phyloP scores from a whole-genome alignment of 306 rosid genomes.

The Castanea crenata region DNA sequence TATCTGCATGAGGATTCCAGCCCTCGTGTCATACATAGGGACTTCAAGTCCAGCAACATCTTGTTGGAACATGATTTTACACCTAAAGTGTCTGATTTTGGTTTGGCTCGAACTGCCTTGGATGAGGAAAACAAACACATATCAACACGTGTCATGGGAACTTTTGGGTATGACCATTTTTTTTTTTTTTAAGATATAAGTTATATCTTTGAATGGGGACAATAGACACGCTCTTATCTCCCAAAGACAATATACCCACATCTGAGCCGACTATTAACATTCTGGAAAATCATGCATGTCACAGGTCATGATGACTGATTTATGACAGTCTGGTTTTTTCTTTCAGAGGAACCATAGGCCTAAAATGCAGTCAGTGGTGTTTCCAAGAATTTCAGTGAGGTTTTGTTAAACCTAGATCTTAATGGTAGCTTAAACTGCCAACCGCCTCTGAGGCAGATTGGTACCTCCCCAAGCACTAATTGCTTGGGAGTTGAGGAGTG shows the following conservation, averaged over 20 bases:
- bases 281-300: conserved; percentile 1
- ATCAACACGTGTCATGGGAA: conserved; percentile 98
- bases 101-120: conserved; percentile 87
- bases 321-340: not conserved
- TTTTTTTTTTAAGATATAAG: not conserved
- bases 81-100: conserved; percentile 96
- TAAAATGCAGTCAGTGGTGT: not conserved
- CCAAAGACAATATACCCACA: not conserved
- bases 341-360: conserved; percentile 1
- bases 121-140: conserved; percentile 82
- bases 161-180: conserved; percentile 72
- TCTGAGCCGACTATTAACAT: not conserved
- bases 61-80: conserved; percentile 89
- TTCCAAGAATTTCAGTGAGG: not conserved
- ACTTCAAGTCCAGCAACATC: conserved; percentile 93
- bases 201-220: not conserved
- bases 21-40: conserved; percentile 95
- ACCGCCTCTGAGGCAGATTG: too few relatives aligned
- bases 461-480: too few relatives aligned
- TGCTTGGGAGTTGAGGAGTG: too few relatives aligned
- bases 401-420: not conserved
- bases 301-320: not conserved
- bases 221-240: not conserved
- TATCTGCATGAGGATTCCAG: conserved; percentile 97
- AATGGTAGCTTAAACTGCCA: not conserved